Percentiles rank a stretch among this genome's conserved stretches.
phyloP scores from a whole-genome alignment of 805 yeast genomes.

The Metahyphopichia silvanorum region DNA sequence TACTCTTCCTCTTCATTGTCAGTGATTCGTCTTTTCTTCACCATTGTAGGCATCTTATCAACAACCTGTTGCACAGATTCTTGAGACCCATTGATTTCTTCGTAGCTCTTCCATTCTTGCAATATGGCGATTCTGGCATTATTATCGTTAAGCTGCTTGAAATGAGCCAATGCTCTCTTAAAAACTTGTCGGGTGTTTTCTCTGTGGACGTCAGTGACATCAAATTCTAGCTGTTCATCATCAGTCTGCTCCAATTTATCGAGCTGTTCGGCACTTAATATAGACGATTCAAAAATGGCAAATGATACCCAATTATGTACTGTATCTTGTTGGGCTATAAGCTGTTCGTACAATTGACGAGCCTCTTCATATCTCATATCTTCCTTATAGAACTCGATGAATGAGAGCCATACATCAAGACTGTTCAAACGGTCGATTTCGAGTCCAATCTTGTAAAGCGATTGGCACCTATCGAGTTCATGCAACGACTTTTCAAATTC shows the following conservation, averaged over 20 bases:
- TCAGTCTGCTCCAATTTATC: slow-evolving; percentile 39
- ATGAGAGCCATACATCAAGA: slow-evolving; percentile 24
- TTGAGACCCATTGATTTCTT: slow-evolving; percentile 54
- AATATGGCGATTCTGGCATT: slow-evolving; percentile 51
- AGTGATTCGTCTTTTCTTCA: slow-evolving; percentile 43
- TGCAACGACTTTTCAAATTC: slow-evolving; percentile 64
- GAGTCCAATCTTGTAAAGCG: slow-evolving; percentile 55
- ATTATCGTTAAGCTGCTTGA: slow-evolving; percentile 31
- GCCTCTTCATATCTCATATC: slow-evolving; percentile 56
- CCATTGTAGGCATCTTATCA: slow-evolving; percentile 52
- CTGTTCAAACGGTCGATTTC: slow-evolving; percentile 26
- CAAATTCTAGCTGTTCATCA: slow-evolving; percentile 50
- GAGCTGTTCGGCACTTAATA: slow-evolving; percentile 57
- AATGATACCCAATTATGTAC: slow-evolving; percentile 52
- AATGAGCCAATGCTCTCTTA: slow-evolving; percentile 46
- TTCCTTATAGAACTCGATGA: slow-evolving; percentile 61
- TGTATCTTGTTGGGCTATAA: slow-evolving; percentile 25
- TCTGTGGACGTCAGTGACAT: slow-evolving; percentile 48
- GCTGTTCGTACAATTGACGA: slow-evolving; percentile 44
- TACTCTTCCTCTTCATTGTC: slow-evolving; percentile 51
- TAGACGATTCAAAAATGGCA: slow-evolving; percentile 69
- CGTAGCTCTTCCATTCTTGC: slow-evolving; percentile 66
- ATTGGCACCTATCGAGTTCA: slow-evolving; percentile 67
- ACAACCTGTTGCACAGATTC: slow-evolving; percentile 33
- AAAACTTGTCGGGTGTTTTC: slow-evolving; percentile 54